phyloP scores from a whole-genome alignment of 179 eudicot genomes.

The Gypsophila paniculata region DNA sequence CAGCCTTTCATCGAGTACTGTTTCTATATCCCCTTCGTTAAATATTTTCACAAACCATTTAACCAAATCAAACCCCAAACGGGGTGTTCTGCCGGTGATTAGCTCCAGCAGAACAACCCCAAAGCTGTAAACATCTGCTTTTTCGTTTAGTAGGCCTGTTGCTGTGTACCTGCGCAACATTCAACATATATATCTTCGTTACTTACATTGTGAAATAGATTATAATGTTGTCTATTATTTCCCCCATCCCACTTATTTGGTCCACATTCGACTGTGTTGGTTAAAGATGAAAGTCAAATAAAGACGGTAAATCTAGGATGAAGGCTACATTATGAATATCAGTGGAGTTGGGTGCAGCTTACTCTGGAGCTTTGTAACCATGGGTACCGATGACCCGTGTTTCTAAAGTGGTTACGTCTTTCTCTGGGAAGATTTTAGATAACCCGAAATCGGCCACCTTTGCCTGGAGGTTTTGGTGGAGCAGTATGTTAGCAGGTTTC shows the following conservation, averaged over 20 bases:
- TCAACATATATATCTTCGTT: not conserved
- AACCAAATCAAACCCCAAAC: not conserved
- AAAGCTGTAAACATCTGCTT: slow-evolving; percentile 18
- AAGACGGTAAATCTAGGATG: not conserved
- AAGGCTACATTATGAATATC: not conserved
- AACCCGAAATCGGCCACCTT: slow-evolving; percentile 30
- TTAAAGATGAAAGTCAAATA: not conserved
- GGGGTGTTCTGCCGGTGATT: slow-evolving; percentile 9
- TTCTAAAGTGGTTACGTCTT: not conserved
- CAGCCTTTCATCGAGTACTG: slow-evolving; percentile 3
- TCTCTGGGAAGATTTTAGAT: slow-evolving; percentile 17
- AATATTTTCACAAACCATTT: not conserved
- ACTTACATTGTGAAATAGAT: not conserved
- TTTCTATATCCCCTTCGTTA: not conserved
- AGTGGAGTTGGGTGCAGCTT: not conserved
- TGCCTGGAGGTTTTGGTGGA: slow-evolving; percentile 18
- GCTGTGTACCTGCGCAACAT: slow-evolving; percentile 6
- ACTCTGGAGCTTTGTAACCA: slow-evolving; percentile 28
- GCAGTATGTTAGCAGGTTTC: slow-evolving; percentile 25
- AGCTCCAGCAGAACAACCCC: slow-evolving; percentile 20
- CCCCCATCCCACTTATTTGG: not conserved
- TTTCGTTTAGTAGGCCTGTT: slow-evolving; percentile 12
- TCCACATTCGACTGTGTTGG: not conserved
- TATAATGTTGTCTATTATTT: not conserved
- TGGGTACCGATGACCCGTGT: slow-evolving; percentile 24